These are phyloP conservation scores for Populus hybrid DNA, from an alignment of 441 rosid genomes.

Conservation along the genomic window DNA sequence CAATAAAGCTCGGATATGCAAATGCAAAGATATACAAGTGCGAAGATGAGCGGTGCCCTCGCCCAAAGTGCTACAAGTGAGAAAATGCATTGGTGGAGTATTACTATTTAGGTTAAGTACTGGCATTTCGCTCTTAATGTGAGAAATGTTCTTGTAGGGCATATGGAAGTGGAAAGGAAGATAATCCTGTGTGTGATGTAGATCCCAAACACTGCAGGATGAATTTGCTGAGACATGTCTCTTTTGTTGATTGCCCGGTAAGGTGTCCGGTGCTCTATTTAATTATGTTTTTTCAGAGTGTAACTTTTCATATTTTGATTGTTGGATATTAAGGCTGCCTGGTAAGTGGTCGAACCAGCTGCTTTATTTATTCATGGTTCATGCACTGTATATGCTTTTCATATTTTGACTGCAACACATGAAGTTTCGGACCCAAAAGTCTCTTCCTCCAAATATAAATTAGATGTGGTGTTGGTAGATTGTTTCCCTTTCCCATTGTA, in stretches of 20 bases:
- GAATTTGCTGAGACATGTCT: conserved; percentile 93
- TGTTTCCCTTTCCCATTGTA: background rate
- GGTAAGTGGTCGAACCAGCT: background rate
- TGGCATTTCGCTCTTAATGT: background rate
- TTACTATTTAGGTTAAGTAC: background rate
- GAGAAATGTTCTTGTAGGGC: conserved; percentile 44
- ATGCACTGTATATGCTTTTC: background rate
- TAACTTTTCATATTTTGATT: background rate
- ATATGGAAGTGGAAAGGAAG: conserved; percentile 97
- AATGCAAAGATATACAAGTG: conserved; percentile 96
- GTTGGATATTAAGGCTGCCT: background rate
- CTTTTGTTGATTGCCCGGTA: conserved; percentile 99
- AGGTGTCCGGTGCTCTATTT: conserved; percentile 1
- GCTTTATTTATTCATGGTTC: background rate
- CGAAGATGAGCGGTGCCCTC: conserved; percentile 85
- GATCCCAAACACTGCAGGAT: conserved; percentile 72
- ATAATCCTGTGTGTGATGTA: conserved; percentile 76
- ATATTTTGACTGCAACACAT: background rate
- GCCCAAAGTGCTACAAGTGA: conserved; percentile 93
- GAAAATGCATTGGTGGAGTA: conserved; percentile 22
- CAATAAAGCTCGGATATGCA: conserved; percentile 97
- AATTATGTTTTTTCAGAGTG: background rate
- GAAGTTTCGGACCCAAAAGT: background rate
- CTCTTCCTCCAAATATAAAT: background rate
- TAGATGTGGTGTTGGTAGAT: background rate